These are phyloP conservation scores for Nicotiana tabacum DNA, from an alignment of 257 asterid species.

Conservation along the genomic window DNA sequence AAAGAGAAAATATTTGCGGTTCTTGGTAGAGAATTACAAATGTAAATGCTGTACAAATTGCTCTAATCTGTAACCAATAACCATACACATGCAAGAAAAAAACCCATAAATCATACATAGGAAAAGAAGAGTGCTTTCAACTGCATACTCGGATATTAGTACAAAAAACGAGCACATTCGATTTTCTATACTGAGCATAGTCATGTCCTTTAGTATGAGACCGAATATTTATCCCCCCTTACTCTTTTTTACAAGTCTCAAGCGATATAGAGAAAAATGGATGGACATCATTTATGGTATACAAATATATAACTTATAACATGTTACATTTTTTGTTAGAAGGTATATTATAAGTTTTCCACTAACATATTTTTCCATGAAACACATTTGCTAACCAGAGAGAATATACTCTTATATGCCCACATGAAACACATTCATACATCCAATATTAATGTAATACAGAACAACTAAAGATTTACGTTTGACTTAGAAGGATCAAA, in stretches of 20 bases:
- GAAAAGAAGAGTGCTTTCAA: not conserved
- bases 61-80: not conserved
- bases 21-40: too few relatives aligned
- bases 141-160: not conserved
- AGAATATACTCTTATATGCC: not conserved
- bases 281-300: not conserved
- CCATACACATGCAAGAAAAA: not conserved
- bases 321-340: not conserved
- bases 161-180: not conserved
- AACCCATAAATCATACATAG: not conserved
- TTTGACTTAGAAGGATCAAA: too few relatives aligned
- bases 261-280: too few relatives aligned
- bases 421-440: not conserved
- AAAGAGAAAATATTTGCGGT: not conserved
- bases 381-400: not conserved
- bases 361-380: too few relatives aligned
- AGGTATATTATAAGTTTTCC: not conserved
- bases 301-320: not conserved
- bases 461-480: too few relatives aligned
- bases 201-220: not conserved
- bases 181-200: not conserved
- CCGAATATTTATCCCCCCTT: not conserved
- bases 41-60: too few relatives aligned
- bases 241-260: not conserved
- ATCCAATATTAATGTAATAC: too few relatives aligned